These are phyloP conservation scores for Selaginella moellendorffii DNA, from an alignment of 75 land plant species.

Conservation along the genomic window DNA sequence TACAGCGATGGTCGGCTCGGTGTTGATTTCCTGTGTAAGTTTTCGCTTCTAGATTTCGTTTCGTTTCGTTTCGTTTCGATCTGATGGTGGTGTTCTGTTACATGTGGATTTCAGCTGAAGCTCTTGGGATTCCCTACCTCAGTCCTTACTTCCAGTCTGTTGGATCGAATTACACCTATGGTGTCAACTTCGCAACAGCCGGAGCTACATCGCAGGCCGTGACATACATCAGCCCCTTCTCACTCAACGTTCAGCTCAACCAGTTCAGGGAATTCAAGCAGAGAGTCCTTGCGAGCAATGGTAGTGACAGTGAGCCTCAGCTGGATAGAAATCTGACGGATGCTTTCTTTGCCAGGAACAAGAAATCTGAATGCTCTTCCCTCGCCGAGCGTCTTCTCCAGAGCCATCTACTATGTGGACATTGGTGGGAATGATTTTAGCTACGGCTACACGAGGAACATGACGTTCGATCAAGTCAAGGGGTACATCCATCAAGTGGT, in stretches of 20 bases:
- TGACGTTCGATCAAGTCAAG: background rate
- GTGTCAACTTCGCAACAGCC: no score
- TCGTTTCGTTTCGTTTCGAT: no score
- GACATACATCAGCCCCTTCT: background rate
- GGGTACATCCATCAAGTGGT: background rate
- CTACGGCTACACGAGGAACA: background rate
- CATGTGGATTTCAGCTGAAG: no score
- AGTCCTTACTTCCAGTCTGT: conserved; percentile 71
- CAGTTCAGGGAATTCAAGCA: background rate
- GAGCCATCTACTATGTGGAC: background rate
- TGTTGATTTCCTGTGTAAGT: conserved; percentile 53
- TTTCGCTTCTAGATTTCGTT: no score
- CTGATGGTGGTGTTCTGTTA: background rate
- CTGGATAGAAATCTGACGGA: background rate
- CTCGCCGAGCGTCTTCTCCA: background rate
- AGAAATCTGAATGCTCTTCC: background rate
- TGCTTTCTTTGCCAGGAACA: background rate
- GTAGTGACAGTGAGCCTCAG: background rate
- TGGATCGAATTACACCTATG: conserved; percentile 39
- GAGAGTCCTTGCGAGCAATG: background rate
- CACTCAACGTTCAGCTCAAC: background rate
- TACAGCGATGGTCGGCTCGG: conserved; percentile 43
- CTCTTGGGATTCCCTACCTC: conserved; percentile 52
- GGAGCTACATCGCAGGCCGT: no score
- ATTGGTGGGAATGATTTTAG: background rate